Base-by-base conservation (phyloP, 2,329 filamentous ascomycete species). In the Penicillium sp. region DNA sequence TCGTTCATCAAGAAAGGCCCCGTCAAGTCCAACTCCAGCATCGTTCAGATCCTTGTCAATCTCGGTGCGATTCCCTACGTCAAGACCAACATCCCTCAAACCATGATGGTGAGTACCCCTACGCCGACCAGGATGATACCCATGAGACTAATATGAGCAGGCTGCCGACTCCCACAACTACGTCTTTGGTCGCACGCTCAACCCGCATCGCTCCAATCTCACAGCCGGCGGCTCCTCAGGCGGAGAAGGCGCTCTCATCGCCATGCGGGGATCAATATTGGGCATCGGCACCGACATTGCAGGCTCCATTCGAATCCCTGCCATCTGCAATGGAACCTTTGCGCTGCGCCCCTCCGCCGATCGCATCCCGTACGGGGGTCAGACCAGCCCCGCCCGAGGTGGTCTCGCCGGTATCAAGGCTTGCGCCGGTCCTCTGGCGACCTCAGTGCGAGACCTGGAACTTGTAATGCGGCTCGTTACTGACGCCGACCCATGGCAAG, bases 11-110 rank as follows among this genome's bases (percentile, higher is more conserved):
- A 75, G 25, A 70, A 80, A 33, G 78, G 81, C 0, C 77, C 74
- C 3, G 60, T 64, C 15, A 60, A 71, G 41, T 26, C 36, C 9
- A 77, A 83, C 55, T 73, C 77, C 0, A 70, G 74, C 0, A 62
- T 83, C 6, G 76, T 84, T 0, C 69, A 77, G 4, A 64, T 83
- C 0, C 58, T 86, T 3, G 63, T 77, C 1, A 65, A 70, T 7
- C 69, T 78, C 0, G 84, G 84, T 0, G 82, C 82, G 0, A 72
- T 87, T 0, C 63, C 81, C 4, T 83, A 84, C 45, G 76, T 78
- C 45, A 86, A 86, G 63, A 86, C 83, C 0, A 85, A 84, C 49
- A 69, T 86, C 2, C 81, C 83, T 1, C 76, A 79, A 45, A 76
- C 75, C 0, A 50, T 60, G 49, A 57, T 58, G 56, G 47, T 47